Base-by-base conservation (phyloP, 306 rosid genomes). In the Quercus parvula region DNA sequence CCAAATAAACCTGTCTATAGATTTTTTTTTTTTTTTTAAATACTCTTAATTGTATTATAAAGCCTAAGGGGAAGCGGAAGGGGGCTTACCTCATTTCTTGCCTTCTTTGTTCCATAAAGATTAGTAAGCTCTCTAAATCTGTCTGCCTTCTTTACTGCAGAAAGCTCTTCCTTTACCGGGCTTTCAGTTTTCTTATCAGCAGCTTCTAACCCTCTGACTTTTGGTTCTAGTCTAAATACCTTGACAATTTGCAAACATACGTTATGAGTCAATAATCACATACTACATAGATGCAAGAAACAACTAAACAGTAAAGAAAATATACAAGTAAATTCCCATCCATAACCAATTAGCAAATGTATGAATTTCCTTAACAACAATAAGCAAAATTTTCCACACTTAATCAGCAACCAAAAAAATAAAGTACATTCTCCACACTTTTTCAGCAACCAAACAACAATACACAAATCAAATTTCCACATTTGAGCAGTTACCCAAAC, bases 151-250 rank as follows among this genome's bases (percentile, higher is more conserved):
- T 80, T 30, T 74, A 77, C 33, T 22, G 1, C n/a, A 56, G 88
- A 81, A 64, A 83, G 71, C 83, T 90, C 92, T 77, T 75, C 90
- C 75, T 66, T 27, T 1, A 49, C 88, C 1, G 80, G 22, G 72
- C 2, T 82, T 24, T 77, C 89, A n/a, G 82, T 77, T 82, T 85
- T 91, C 57, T 25, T 79, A 28, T 81, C 81, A 81, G 85, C 54
- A 49, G 67, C 74, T 0, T 80, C 85, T 68, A 70, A 1, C 15
- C 90, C 93, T 76, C 84, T 82, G 74, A 95, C 86, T 80, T 68
- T 93, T 2, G 99, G 93, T 22, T 95, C 98, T 84, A 95, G 76
- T 82, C 99, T 89, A 76, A 95, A 87, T 88, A 95, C 81, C 98
- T 95, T 88, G 52, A 83, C 18, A 77, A 46, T 3, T 38, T 38